phyloP scores from a whole-genome alignment of 2,329 filamentous ascomycete species.

The Exophiala bonariae region DNA sequence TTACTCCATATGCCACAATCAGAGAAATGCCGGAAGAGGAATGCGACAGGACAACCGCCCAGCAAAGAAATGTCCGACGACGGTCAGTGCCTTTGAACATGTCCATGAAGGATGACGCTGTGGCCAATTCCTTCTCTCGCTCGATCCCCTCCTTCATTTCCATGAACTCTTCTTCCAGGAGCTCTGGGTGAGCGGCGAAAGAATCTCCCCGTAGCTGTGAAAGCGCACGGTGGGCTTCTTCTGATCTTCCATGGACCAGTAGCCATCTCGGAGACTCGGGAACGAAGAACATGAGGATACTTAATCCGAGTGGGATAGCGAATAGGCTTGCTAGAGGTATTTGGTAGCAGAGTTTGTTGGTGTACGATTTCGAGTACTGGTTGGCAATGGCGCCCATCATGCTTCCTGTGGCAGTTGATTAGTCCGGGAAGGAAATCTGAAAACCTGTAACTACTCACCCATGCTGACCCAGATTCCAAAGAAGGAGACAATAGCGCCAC shows the following conservation, averaged over 20 bases:
- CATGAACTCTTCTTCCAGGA: conserved; percentile 19
- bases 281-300: conserved; percentile 47
- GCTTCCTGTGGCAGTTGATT: conserved; percentile 20
- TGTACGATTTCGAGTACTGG: conserved; percentile 41
- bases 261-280: conserved; percentile 39
- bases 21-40: conserved; percentile 14
- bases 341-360: conserved; percentile 44
- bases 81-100: conserved; percentile 34
- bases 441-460: conserved; percentile 27
- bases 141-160: conserved; percentile 27
- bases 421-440: no score
- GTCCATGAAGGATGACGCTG: conserved; percentile 28
- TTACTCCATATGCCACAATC: conserved; percentile 13
- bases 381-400: conserved; percentile 48
- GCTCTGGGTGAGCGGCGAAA: conserved; percentile 1
- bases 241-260: conserved; percentile 17
- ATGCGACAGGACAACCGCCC: conserved; percentile 54
- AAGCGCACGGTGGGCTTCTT: conserved; percentile 18
- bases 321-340: conserved; percentile 50
- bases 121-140: conserved; percentile 15
- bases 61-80: conserved; percentile 45
- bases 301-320: conserved; percentile 49
- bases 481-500: conserved; percentile 49
- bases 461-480: conserved; percentile 53
- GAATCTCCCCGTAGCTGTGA: conserved; percentile 14